These are phyloP conservation scores for Mortierella antarctica DNA, from an alignment of 192 early-diverging fungal genomes.

Conservation along the genomic window DNA sequence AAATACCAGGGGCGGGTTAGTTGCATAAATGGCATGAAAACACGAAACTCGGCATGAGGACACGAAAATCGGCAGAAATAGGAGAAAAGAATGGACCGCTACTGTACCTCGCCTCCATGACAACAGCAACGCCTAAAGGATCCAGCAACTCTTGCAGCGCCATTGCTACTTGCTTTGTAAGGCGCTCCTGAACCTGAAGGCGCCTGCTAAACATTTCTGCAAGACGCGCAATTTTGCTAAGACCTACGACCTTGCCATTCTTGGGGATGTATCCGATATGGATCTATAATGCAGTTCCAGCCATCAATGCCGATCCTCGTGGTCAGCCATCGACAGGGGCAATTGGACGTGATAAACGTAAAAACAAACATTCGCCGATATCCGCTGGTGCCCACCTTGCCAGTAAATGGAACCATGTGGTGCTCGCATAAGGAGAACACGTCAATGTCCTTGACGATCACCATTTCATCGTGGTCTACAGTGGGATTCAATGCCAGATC, in stretches of 20 bases:
- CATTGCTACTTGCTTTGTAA: constrained; percentile 97
- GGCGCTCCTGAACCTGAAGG: constrained; percentile 96
- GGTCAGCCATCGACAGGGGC: not conserved
- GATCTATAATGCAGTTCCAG: constrained; percentile 59
- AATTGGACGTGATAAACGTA: too few relatives aligned
- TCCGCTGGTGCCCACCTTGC: constrained; percentile 78
- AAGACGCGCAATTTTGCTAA: constrained; percentile 97
- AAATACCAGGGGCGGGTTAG: not conserved
- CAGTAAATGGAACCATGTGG: constrained; percentile 97
- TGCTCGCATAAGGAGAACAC: constrained; percentile 98
- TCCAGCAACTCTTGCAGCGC: constrained; percentile 91
- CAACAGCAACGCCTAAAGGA: constrained; percentile 96
- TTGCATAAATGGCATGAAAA: too few relatives aligned
- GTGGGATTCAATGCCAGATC: not conserved
- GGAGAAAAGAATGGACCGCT: constrained; percentile 3
- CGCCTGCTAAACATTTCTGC: constrained; percentile 98
- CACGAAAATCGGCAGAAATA: not conserved
- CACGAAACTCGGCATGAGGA: too few relatives aligned
- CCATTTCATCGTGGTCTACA: constrained; percentile 98
- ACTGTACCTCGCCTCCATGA: constrained; percentile 89
- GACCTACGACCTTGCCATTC: constrained; percentile 92
- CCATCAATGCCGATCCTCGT: not conserved
- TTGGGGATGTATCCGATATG: constrained; percentile 95
- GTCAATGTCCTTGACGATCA: constrained; percentile 97
- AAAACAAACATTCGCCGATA: not conserved